Conservation (phyloP, 805 yeast species). For the Kodamaea sagamina region DNA sequence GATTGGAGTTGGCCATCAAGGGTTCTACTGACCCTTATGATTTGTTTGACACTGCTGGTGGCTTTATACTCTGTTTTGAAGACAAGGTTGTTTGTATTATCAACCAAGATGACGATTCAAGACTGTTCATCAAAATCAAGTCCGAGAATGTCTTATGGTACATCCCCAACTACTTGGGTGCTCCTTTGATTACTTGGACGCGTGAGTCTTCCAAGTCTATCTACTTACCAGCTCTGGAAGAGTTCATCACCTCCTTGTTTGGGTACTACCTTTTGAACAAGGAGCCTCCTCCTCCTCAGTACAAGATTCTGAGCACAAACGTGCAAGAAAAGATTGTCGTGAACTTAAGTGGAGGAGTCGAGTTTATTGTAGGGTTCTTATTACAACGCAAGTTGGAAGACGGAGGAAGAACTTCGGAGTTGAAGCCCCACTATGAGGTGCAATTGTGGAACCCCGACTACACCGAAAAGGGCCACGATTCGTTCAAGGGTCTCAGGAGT, state of each 20-base stretch:
- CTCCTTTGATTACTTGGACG: conserved; percentile 57
- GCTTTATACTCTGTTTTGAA: conserved; percentile 74
- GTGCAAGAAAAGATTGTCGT: conserved; percentile 56
- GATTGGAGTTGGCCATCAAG: conserved; percentile 61
- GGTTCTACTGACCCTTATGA: conserved; percentile 81
- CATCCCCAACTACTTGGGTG: conserved; percentile 71
- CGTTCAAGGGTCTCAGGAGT: conserved; percentile 43
- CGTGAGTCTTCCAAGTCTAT: conserved; percentile 47
- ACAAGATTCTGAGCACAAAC: background rate
- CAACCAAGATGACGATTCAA: conserved; percentile 69
- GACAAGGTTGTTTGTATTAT: conserved; percentile 59
- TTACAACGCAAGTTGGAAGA: conserved; percentile 48
- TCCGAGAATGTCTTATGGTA: conserved; percentile 67
- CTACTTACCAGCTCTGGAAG: conserved; percentile 47
- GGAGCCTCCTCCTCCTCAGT: conserved; percentile 5
- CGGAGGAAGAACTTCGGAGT: conserved; percentile 43
- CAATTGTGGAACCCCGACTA: conserved; percentile 58
- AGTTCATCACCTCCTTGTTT: conserved; percentile 46
- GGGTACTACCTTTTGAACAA: conserved; percentile 48
- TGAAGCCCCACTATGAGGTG: conserved; percentile 63
- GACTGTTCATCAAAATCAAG: conserved; percentile 61
- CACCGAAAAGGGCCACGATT: conserved; percentile 38
- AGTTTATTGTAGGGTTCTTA: conserved; percentile 57
- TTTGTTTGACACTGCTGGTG: conserved; percentile 66
- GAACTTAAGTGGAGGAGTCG: conserved; percentile 60